Evolutionary conservation across 2,329 filamentous ascomycete species (phyloP), one percentile per base, ranked within the genome.

Genomic region (Coniosporium tulheliwenetii): DNA sequence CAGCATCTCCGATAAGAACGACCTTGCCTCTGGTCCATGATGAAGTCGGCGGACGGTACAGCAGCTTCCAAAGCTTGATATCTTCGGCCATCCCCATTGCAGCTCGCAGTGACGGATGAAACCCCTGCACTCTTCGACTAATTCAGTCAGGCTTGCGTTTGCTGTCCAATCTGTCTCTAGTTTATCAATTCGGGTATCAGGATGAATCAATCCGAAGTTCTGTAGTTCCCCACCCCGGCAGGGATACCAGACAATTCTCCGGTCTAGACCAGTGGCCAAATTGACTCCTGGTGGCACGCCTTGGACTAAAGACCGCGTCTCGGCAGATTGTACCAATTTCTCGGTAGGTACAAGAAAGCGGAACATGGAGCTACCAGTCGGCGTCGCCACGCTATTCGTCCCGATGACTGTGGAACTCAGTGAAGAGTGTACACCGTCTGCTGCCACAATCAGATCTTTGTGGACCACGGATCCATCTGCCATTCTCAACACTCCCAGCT

Each of bases 41-140:
- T 4, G 19, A 26, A 26, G 7, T 26, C 19, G 19, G 19, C 19
- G 19, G 19, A 26, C 19, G 19, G 19, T 26, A 26, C 3, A 77
- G 52, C 1, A 80, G 54, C 15, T 65, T 67, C 75, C 74, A 80
- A 1, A 75, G 58, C 41, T 70, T 75, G 14, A 77, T 49, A 1
- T 59, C 60, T 0, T 59, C 50, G 0, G 61, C 62, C 19, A 26
- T 7, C 7, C 19, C 19, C 19, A 26, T 26, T 3, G 19, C 19
- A 26, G 19, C 19, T 26, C 19, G 19, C 19, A 26, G 19, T 26
- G 19, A 26, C 19, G 19, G 19, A 26, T 26, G 19, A 26, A 26
- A 26, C 4, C 19, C 19, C 19, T 26, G 19, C 19, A 26, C 7
- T 26, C 19, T 26, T 26, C 19, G 7, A 26, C 7, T 7, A 26